Conservation (phyloP, 805 yeast genomes). For the Metschnikowia arizonensis region DNA sequence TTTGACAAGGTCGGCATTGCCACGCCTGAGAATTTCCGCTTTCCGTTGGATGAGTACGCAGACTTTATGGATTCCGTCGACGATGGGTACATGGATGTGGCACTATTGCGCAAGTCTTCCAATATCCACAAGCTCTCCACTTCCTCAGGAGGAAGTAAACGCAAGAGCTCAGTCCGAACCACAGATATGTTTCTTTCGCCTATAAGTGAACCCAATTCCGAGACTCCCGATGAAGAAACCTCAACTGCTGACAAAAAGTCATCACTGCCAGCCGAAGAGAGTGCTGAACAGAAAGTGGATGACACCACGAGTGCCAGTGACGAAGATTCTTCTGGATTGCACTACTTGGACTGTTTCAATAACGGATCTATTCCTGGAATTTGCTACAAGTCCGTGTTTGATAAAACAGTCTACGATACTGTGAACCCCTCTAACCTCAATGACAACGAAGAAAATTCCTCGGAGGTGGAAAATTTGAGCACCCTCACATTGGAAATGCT, state of each 20-base stretch:
- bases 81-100: slow-evolving; percentile 59
- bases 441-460: slow-evolving; percentile 11
- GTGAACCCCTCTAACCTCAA: slow-evolving; percentile 16
- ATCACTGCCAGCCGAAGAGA: neutral
- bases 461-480: slow-evolving; percentile 15
- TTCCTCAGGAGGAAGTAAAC: slow-evolving; percentile 19
- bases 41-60: slow-evolving; percentile 50
- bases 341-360: slow-evolving; percentile 27
- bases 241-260: neutral
- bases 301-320: slow-evolving; percentile 27
- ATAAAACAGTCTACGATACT: slow-evolving; percentile 19
- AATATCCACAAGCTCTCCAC: slow-evolving; percentile 24
- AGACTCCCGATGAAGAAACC: neutral
- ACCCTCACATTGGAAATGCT: slow-evolving; percentile 49
- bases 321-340: slow-evolving; percentile 28
- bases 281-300: neutral
- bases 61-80: slow-evolving; percentile 56
- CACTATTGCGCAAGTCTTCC: slow-evolving; percentile 47
- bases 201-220: neutral
- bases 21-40: slow-evolving; percentile 24
- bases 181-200: neutral
- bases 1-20: slow-evolving; percentile 24
- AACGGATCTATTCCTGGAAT: slow-evolving; percentile 23
- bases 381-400: slow-evolving; percentile 36
- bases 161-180: slow-evolving; percentile 12